A percentile compares a stretch with the other conserved stretches of the same genome.
Conservation (phyloP, 208 protist species). For the Trypanosoma conorhini region DNA sequence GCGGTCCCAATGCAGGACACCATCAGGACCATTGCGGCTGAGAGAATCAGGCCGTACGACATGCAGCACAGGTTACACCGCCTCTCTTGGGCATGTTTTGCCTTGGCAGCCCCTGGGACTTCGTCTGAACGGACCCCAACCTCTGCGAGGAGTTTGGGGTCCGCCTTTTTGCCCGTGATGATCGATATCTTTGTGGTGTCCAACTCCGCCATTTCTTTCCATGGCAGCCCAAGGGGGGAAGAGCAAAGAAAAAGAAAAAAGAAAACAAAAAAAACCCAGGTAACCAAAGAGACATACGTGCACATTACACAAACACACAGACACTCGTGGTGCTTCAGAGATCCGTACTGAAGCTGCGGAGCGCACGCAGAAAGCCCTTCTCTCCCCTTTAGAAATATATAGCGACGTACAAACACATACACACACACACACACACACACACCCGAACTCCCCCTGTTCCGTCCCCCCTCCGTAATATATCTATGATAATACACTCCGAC, state of each 20-base stretch:
- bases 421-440: not conserved
- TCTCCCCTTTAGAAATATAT: not conserved
- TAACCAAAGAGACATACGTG: too few species aligned
- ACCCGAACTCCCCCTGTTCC: not conserved
- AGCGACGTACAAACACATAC: not conserved
- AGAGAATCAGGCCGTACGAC: slow-evolving; percentile 62
- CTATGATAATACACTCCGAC: not conserved
- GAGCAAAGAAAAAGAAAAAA: slow-evolving; percentile 6
- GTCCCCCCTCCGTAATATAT: not conserved
- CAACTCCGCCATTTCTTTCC: slow-evolving; percentile 28
- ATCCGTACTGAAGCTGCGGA: not conserved
- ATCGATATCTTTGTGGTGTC: slow-evolving; percentile 81
- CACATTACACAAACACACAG: not conserved
- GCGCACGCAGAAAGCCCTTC: not conserved
- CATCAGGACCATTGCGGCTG: slow-evolving; percentile 45
- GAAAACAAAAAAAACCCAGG: not conserved
- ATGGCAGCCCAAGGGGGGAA: not conserved
- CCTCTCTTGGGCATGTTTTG: slow-evolving; percentile 34
- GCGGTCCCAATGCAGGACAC: slow-evolving; percentile 46
- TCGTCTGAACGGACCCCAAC: slow-evolving; percentile 44
- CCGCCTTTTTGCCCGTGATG: slow-evolving; percentile 69
- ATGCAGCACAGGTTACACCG: slow-evolving; percentile 80
- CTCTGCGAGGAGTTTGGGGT: slow-evolving; percentile 50
- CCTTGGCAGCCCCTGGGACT: slow-evolving; percentile 30
- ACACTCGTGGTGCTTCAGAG: not conserved